Base-by-base conservation (phyloP, 371 early-diverging fungal species). In the Lichtheimia ramosa region DNA sequence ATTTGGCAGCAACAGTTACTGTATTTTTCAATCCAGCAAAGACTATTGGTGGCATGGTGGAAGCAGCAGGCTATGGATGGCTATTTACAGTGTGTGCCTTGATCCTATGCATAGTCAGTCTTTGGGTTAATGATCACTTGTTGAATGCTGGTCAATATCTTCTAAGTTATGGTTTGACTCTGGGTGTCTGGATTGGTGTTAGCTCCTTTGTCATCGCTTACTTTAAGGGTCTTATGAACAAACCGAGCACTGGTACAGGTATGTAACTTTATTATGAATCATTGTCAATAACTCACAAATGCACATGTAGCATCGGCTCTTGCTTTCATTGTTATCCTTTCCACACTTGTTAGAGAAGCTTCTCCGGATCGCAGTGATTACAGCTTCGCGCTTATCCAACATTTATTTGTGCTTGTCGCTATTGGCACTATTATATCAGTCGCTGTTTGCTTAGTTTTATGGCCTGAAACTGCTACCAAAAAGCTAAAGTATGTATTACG, bases 1-100 rank as follows among this genome's bases (percentile, higher is more conserved):
- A 87, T 73, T 64, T 89, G 24, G 83, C 83, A 4, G 88, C 87
- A 5, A 77, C 82, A 0, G 76, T 83, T 1, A 81, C 81, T 0
- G 79, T 87, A 5, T 89, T 87, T 61, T 86, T 87, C 43, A 83
- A 83, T 62, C 87, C 89, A 0, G 83, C 85, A 13, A 85, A 83
- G 59, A 68, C 85, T 3, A 56, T 84, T 0, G 89, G 89, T 5
- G 81, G 82, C 5, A 85, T 89, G 71, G 74, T 87, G 0, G 87
- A 89, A 53, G 85, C 85, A n/a, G 80, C 79, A 18, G 61, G 71
- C 0, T 81, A 70, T 53, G 85, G 86, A 43, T 63, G 79, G 15
- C 52, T 77, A 5, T 83, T 81, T 53, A 75, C 80, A 3, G n/a
- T 75, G 2, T 77, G 71, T 64, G 85, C 83, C 6, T 54, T 76